A percentile compares a stretch with the other conserved stretches of the same genome.
Evolutionary conservation across 768 basidiomycete species (phyloP).

Genomic region (Macrocybe gigantea): DNA sequence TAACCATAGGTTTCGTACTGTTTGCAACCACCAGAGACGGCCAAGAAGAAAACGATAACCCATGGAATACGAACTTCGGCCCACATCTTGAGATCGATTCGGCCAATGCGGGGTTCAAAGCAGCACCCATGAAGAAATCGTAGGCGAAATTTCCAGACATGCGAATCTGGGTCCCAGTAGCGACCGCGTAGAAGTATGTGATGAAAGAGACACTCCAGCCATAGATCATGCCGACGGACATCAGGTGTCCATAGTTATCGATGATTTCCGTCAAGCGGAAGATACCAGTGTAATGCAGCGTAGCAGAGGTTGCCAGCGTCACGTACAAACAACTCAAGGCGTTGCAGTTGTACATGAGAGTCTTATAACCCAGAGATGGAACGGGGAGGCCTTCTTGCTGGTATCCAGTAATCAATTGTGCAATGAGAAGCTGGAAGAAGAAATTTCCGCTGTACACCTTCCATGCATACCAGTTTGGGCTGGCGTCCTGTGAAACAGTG

Average conservation of each 20-base stretch:
- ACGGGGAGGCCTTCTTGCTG: conserved; percentile 95
- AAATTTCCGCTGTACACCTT: conserved; percentile 88
- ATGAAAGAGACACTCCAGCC: conserved; percentile 79
- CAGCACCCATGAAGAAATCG: conserved; percentile 95
- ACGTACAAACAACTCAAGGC: conserved; percentile 81
- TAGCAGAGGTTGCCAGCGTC: conserved; percentile 69
- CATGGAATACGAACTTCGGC: conserved; percentile 95
- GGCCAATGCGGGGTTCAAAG: conserved; percentile 90
- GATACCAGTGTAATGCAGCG: conserved; percentile 71
- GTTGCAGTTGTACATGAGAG: conserved; percentile 96
- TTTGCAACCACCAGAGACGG: conserved; percentile 90
- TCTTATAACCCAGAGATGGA: conserved; percentile 88
- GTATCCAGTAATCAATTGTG: conserved; percentile 87
- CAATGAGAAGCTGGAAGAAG: conserved; percentile 84
- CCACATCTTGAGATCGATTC: conserved; percentile 98
- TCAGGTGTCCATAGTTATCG: conserved; percentile 92
- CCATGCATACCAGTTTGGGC: conserved; percentile 84
- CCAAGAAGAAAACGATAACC: conserved; percentile 91
- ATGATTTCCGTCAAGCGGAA: conserved; percentile 94
- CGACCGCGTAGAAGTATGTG: conserved; percentile 75
- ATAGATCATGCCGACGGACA: conserved; percentile 92
- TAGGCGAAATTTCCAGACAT: conserved; percentile 96
- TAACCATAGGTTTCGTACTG: conserved; percentile 92
- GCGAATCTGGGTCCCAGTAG: conserved; percentile 75
- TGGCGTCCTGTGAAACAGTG: conserved; percentile 68